Evolutionary conservation across 139 green algal genomes (phyloP).

Genomic region (Chlamydomonas eustigma): DNA sequence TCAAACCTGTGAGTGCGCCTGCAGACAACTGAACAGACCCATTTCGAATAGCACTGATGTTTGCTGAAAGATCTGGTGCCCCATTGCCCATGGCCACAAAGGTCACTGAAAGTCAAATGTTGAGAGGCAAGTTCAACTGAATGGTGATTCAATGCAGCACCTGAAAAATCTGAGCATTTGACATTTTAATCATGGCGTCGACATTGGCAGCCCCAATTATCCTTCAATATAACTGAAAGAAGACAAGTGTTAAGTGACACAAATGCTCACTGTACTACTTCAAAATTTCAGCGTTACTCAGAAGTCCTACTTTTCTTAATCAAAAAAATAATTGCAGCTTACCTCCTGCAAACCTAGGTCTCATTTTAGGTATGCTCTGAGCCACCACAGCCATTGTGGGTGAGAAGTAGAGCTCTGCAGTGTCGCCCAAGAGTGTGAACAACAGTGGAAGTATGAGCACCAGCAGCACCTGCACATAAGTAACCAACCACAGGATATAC

Average conservation of each 20-base stretch:
- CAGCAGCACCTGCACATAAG: constrained; percentile 34
- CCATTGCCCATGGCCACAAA: constrained; percentile 88
- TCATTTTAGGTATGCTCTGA: constrained; percentile 72
- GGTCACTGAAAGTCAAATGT: constrained; percentile 57
- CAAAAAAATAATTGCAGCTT: too few species aligned
- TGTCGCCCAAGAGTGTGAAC: constrained; percentile 75
- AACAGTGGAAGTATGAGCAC: constrained; percentile 50
- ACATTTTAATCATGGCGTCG: too few species aligned
- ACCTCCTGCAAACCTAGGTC: constrained; percentile 78
- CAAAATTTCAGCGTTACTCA: too few species aligned
- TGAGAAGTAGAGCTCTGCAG: constrained; percentile 81
- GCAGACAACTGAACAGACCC: constrained; percentile 56
- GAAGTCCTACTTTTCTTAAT: too few species aligned
- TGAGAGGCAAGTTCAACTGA: too few species aligned
- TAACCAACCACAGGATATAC: not conserved
- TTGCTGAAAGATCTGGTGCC: constrained; percentile 79
- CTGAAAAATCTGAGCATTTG: too few species aligned
- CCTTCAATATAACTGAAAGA: too few species aligned
- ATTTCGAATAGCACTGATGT: constrained; percentile 72
- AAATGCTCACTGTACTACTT: too few species aligned
- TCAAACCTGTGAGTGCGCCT: constrained; percentile 42
- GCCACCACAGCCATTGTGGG: constrained; percentile 74
- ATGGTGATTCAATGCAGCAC: too few species aligned
- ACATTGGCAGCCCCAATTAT: too few species aligned
- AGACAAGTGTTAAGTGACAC: too few species aligned